Conservation (phyloP, 805 yeast genomes). For the Yamadazyma takamatsuzukensis region DNA sequence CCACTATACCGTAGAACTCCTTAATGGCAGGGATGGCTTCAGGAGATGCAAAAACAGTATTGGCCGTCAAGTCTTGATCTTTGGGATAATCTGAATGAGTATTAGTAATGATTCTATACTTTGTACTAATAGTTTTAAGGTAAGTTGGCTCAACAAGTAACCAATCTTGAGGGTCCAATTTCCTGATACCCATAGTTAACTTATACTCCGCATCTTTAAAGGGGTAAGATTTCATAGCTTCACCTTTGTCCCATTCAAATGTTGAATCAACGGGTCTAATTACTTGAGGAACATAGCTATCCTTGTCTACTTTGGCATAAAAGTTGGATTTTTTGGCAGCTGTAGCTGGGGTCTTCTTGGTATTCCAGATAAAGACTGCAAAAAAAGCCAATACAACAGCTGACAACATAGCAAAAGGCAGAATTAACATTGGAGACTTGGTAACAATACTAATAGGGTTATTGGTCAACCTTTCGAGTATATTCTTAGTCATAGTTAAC, state of each 20-base stretch:
- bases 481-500: background rate
- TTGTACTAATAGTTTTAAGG: constrained; percentile 20
- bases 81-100: constrained; percentile 29
- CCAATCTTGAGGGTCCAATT: constrained; percentile 37
- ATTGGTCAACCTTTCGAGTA: background rate
- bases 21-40: constrained; percentile 32
- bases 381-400: background rate
- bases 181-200: constrained; percentile 60
- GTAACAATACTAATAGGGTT: background rate
- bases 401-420: background rate
- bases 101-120: constrained; percentile 26
- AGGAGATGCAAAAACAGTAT: constrained; percentile 29
- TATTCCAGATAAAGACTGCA: background rate
- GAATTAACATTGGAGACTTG: too few species aligned
- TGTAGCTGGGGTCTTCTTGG: background rate
- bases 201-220: constrained; percentile 59
- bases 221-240: constrained; percentile 36
- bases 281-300: constrained; percentile 8
- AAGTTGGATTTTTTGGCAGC: constrained; percentile 3
- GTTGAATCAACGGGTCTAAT: constrained; percentile 16
- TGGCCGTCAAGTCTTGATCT: constrained; percentile 20
- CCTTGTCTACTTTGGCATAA: constrained; percentile 4
- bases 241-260: constrained; percentile 24
- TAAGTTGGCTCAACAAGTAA: constrained; percentile 37
- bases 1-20: constrained; percentile 31